Conservation (phyloP, 768 basidiomycete genomes). For the Amanita thiersii region DNA sequence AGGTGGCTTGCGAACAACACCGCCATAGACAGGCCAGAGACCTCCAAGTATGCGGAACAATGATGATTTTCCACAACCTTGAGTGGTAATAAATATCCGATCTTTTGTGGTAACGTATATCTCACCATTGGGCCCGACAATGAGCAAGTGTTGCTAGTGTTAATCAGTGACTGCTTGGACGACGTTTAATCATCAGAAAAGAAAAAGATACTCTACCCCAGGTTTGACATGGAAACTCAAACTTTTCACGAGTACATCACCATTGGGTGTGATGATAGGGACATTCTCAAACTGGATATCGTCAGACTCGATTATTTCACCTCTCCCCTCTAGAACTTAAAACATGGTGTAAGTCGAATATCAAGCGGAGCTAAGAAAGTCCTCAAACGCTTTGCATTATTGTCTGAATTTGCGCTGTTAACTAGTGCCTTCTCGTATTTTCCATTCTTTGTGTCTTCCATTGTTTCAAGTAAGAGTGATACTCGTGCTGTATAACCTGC, state of each 20-base stretch:
- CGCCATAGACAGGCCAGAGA: conserved; percentile 84
- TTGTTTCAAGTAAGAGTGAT: conserved; percentile 80
- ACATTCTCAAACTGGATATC: conserved; percentile 91
- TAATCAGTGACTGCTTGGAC: conserved; percentile 11
- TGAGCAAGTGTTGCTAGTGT: conserved; percentile 79
- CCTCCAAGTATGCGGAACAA: conserved; percentile 95
- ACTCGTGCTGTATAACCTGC: conserved; percentile 95
- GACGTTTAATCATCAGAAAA: neutral
- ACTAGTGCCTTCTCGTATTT: conserved; percentile 87
- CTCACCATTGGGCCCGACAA: conserved; percentile 89
- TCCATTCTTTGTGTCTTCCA: conserved; percentile 77
- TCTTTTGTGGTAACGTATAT: neutral
- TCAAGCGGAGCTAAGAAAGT: neutral
- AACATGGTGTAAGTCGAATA: neutral
- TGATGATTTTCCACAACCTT: conserved; percentile 80
- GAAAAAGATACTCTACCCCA: conserved; percentile 44
- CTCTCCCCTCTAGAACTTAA: conserved; percentile 71
- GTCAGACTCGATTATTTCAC: conserved; percentile 73
- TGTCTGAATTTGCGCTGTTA: conserved; percentile 61
- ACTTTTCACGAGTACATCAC: conserved; percentile 79
- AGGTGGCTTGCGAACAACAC: conserved; percentile 83
- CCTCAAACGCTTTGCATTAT: conserved; percentile 70
- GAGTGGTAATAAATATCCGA: neutral
- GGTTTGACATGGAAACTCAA: conserved; percentile 86
- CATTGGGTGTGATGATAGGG: conserved; percentile 94